A percentile compares a stretch with the other conserved stretches of the same genome.
Evolutionary conservation across 176 grass and related monocot genomes (phyloP).

Genomic region (Metroxylon sagu): DNA sequence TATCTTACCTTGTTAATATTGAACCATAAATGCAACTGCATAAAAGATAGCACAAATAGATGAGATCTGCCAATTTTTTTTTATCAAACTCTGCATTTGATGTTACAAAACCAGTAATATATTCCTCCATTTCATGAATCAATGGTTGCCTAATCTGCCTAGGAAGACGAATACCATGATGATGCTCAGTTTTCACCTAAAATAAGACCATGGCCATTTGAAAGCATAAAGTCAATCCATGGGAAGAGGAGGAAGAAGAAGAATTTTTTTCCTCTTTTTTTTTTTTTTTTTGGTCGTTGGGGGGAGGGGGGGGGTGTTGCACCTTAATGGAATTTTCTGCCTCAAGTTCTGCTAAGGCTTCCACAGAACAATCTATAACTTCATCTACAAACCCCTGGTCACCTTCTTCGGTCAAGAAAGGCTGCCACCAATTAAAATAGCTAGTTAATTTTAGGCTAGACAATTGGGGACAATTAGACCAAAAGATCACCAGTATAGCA

Average conservation of each 20-base stretch:
- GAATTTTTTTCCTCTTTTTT: too few relatives aligned
- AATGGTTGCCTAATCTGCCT: constrained; percentile 61
- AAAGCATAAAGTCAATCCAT: not conserved
- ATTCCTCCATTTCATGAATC: constrained; percentile 61
- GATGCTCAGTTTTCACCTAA: constrained; percentile 42
- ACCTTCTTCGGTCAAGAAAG: constrained; percentile 29
- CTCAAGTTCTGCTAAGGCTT: constrained; percentile 62
- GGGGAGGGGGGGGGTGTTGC: not conserved
- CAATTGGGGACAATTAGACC: too few relatives aligned
- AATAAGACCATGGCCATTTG: constrained; percentile 21
- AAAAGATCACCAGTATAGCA: not conserved
- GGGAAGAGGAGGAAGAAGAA: constrained; percentile 2
- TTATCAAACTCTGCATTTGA: constrained; percentile 41
- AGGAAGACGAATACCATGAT: constrained; percentile 49
- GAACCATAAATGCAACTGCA: constrained; percentile 63
- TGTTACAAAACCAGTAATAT: constrained; percentile 46
- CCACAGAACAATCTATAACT: constrained; percentile 54
- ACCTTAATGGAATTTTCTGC: constrained; percentile 44
- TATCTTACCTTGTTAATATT: constrained; percentile 51
- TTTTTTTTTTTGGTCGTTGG: too few relatives aligned
- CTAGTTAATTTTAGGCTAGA: not conserved
- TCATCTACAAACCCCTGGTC: constrained; percentile 29
- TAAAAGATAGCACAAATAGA: constrained; percentile 67
- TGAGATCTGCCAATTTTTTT: constrained; percentile 39
- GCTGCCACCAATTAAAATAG: constrained; percentile 8